Evolutionary conservation across 306 rosid genomes (phyloP).

Genomic region (Vigna unguiculata): DNA sequence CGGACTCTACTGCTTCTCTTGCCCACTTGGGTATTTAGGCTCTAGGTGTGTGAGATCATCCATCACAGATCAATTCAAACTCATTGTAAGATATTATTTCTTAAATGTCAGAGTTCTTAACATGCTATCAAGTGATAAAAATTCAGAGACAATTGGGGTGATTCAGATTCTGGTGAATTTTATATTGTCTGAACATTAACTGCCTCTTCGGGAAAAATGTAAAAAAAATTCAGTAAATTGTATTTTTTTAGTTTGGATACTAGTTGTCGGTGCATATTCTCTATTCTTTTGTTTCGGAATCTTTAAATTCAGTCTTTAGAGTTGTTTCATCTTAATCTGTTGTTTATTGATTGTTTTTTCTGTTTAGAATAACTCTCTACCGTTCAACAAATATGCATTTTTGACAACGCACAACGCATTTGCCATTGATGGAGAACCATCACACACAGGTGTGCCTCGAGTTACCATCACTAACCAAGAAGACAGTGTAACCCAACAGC

Average conservation of each 20-base stretch:
- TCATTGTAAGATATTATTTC: slow-evolving; percentile 51
- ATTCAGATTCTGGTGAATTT: background rate
- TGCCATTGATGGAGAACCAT: slow-evolving; percentile 71
- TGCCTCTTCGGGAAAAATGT: background rate
- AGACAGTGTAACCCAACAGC: slow-evolving; percentile 71
- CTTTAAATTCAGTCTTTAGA: too few species aligned
- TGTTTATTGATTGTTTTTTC: background rate
- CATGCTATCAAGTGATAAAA: background rate
- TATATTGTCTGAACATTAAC: background rate
- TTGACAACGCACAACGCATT: slow-evolving; percentile 80
- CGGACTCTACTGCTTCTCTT: slow-evolving; percentile 64
- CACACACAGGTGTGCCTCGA: slow-evolving; percentile 68
- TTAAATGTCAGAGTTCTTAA: too few species aligned
- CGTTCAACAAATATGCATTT: slow-evolving; percentile 84
- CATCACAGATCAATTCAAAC: slow-evolving; percentile 73
- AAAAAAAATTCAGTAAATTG: background rate
- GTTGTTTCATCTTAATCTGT: background rate
- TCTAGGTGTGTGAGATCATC: slow-evolving; percentile 72
- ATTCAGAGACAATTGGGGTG: background rate
- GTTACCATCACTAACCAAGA: slow-evolving; percentile 70
- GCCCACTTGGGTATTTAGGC: slow-evolving; percentile 55
- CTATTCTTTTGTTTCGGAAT: too few species aligned
- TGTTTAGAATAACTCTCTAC: slow-evolving; percentile 69
- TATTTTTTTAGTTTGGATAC: too few species aligned
- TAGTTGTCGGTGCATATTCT: too few species aligned